Percentiles rank a stretch among this genome's conserved stretches.
phyloP scores from a whole-genome alignment of 169 alveolate genomes.

The Theileria equi region DNA sequence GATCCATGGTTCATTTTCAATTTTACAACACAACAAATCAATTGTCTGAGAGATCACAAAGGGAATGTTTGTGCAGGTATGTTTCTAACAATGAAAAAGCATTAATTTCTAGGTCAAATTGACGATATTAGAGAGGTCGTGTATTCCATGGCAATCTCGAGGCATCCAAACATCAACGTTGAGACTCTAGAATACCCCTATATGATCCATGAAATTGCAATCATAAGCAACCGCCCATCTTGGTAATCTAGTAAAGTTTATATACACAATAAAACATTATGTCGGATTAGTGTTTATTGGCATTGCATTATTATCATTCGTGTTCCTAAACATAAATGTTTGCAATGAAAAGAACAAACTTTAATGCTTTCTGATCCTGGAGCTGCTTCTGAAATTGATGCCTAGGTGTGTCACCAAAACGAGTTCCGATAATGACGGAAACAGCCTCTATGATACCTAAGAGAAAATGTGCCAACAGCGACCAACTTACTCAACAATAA shows the following conservation, averaged over 20 bases:
- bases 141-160: conserved; percentile 83
- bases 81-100: neutral
- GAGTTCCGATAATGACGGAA: conserved; percentile 78
- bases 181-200: conserved; percentile 73
- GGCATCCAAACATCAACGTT: conserved; percentile 74
- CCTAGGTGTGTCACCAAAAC: conserved; percentile 82
- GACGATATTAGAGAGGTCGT: conserved; percentile 87
- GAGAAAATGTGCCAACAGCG: neutral
- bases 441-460: conserved; percentile 83
- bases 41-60: conserved; percentile 76
- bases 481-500: conserved; percentile 69
- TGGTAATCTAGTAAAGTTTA: conserved; percentile 49
- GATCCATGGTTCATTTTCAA: conserved; percentile 86
- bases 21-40: conserved; percentile 86
- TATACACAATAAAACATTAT: neutral
- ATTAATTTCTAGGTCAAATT: conserved; percentile 63
- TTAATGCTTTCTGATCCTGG: conserved; percentile 68
- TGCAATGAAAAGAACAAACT: conserved; percentile 20
- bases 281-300: neutral
- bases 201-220: conserved; percentile 76
- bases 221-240: conserved; percentile 78
- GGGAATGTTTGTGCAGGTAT: conserved; percentile 77
- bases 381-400: conserved; percentile 82
- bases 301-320: neutral
- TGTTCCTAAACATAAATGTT: neutral